A percentile compares a stretch with the other conserved stretches of the same genome.
phyloP scores from a whole-genome alignment of 2,329 filamentous ascomycete species.

The Chaetothyriales sp. region DNA sequence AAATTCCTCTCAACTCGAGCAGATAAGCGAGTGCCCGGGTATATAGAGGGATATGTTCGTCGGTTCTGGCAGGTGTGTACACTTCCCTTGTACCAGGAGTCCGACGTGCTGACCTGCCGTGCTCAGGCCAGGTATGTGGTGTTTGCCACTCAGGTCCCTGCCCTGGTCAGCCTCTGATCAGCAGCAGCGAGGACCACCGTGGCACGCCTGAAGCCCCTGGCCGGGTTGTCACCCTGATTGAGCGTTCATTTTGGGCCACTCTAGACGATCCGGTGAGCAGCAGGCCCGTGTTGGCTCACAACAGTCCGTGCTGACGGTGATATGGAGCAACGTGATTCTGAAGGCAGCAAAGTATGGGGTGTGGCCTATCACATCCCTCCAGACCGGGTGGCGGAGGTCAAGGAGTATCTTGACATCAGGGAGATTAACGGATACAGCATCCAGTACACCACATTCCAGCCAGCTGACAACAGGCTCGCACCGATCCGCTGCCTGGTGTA shows the following conservation, averaged over 20 bases:
- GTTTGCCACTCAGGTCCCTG: neutral
- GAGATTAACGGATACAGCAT: conserved; percentile 97
- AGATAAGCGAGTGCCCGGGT: conserved; percentile 78
- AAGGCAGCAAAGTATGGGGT: conserved; percentile 56
- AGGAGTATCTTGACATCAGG: conserved; percentile 81
- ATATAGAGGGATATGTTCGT: conserved; percentile 83
- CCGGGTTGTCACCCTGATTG: conserved; percentile 83
- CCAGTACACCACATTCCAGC: conserved; percentile 74
- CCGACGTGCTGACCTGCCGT: neutral
- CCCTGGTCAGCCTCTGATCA: neutral
- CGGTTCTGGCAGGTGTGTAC: conserved; percentile 87
- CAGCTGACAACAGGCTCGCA: conserved; percentile 26
- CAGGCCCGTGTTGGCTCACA: neutral
- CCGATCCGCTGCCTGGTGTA: conserved; percentile 58
- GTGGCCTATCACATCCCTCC: conserved; percentile 74
- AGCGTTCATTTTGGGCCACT: conserved; percentile 65
- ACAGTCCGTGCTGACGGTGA: conserved; percentile 10
- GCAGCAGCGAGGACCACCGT: conserved; percentile 70
- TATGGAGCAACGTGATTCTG: conserved; percentile 37
- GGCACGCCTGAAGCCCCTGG: conserved; percentile 79
- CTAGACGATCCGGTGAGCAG: conserved; percentile 46
- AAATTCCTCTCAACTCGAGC: conserved; percentile 4
- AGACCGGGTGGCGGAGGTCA: conserved; percentile 61
- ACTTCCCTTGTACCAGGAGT: neutral
- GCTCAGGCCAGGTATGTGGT: neutral